A percentile compares a stretch with the other conserved stretches of the same genome.
phyloP scores from a whole-genome alignment of 495 filamentous ascomycete species.

The Neurospora sp. region DNA sequence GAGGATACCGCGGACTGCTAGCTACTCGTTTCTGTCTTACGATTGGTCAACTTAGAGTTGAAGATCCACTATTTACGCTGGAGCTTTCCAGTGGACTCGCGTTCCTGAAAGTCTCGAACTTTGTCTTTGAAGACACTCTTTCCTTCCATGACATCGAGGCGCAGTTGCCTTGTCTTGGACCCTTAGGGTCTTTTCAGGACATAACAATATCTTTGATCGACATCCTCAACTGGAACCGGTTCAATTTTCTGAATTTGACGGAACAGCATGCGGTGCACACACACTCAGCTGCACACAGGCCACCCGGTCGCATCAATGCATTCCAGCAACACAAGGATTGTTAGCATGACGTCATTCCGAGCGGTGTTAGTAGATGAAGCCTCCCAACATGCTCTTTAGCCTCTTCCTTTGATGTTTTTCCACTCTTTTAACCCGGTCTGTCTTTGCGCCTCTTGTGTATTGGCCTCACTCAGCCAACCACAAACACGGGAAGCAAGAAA shows the following conservation, averaged over 20 bases:
- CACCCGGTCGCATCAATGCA: neutral
- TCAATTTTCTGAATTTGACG: neutral
- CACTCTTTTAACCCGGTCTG: neutral
- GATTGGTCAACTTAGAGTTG: neutral
- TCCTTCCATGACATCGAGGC: neutral
- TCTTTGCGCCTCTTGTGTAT: neutral
- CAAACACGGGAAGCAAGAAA: neutral
- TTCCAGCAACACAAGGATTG: neutral
- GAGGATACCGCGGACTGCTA: neutral
- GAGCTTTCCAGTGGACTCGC: neutral
- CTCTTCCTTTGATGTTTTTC: neutral
- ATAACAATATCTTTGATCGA: neutral
- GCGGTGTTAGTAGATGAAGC: neutral
- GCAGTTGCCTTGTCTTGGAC: neutral
- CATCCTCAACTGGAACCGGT: neutral
- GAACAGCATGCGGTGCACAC: neutral
- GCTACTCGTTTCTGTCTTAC: neutral
- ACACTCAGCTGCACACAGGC: neutral
- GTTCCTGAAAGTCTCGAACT: neutral
- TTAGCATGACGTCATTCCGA: neutral
- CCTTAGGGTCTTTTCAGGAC: neutral
- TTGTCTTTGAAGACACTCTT: neutral
- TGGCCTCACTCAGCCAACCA: neutral
- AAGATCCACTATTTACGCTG: neutral
- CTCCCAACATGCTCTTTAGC: neutral